Evolutionary conservation across 768 basidiomycete species (phyloP).

Genomic region (Fibroporia radiculosa): DNA sequence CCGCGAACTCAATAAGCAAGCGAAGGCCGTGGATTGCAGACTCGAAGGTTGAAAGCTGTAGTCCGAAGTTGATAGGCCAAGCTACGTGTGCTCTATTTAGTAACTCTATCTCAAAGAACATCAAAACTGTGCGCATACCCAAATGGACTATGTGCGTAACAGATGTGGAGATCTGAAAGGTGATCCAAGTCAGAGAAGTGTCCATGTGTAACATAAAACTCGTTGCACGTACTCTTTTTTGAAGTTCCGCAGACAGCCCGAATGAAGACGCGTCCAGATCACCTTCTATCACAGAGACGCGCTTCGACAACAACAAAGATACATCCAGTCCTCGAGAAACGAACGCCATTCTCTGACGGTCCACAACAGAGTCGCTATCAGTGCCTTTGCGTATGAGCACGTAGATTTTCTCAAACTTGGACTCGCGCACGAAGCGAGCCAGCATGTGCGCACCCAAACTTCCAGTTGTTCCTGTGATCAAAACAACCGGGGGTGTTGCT

Average conservation of each 20-base stretch:
- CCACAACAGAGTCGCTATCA: not conserved
- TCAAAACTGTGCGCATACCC: not conserved
- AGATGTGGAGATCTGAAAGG: constrained; percentile 3
- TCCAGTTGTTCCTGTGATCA: constrained; percentile 14
- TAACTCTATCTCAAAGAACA: too few species aligned
- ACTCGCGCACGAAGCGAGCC: not conserved
- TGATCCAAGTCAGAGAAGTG: not conserved
- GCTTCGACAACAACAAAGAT: not conserved
- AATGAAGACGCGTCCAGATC: not conserved
- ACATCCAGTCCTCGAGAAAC: not conserved
- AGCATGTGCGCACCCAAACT: constrained; percentile 9
- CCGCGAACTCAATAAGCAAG: not conserved
- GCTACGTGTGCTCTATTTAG: too few species aligned
- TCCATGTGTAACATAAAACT: too few species aligned
- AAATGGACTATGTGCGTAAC: constrained; percentile 11
- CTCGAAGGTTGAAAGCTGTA: not conserved
- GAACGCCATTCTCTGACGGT: constrained; percentile 1
- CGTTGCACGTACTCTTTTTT: too few species aligned
- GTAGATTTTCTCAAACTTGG: constrained; percentile 7
- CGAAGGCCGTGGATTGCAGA: not conserved
- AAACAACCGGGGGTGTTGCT: constrained; percentile 2
- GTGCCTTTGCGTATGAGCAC: constrained; percentile 1
- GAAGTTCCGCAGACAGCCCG: not conserved
- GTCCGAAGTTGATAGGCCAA: not conserved
- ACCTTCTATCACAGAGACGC: constrained; percentile 5